These are phyloP conservation scores for Tetraselmis chui DNA, from an alignment of 139 green algal species.

Conservation along the genomic window DNA sequence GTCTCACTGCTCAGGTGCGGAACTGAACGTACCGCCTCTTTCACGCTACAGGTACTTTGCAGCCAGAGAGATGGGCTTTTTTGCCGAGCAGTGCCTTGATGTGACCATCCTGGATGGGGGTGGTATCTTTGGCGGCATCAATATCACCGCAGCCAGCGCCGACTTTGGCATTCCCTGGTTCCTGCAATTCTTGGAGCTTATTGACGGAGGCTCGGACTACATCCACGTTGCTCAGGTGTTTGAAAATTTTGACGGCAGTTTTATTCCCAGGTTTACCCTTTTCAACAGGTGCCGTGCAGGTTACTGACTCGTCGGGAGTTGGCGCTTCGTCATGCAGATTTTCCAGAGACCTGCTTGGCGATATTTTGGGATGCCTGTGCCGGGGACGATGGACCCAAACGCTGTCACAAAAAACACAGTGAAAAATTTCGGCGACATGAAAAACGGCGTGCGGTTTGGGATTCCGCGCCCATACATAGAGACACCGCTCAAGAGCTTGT, in stretches of 20 bases:
- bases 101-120: background rate
- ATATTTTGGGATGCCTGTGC: background rate
- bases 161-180: background rate
- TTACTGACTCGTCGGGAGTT: no score
- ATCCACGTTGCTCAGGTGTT: background rate
- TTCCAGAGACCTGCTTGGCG: background rate
- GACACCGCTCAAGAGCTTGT: background rate
- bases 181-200: background rate
- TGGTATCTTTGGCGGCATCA: background rate
- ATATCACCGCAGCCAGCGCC: background rate
- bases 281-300: no score
- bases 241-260: no score
- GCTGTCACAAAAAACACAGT: background rate
- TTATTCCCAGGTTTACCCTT: no score
- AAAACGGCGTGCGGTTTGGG: background rate
- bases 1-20: no score
- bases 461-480: background rate
- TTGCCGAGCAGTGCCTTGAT: background rate
- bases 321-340: no score
- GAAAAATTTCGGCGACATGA: background rate
- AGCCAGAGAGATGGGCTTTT: background rate
- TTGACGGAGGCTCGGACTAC: background rate
- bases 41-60: background rate
- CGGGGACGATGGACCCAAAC: background rate
- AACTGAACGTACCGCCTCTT: no score